phyloP scores from a whole-genome alignment of 2,329 filamentous ascomycete species.

The Ascosphaera apis region DNA sequence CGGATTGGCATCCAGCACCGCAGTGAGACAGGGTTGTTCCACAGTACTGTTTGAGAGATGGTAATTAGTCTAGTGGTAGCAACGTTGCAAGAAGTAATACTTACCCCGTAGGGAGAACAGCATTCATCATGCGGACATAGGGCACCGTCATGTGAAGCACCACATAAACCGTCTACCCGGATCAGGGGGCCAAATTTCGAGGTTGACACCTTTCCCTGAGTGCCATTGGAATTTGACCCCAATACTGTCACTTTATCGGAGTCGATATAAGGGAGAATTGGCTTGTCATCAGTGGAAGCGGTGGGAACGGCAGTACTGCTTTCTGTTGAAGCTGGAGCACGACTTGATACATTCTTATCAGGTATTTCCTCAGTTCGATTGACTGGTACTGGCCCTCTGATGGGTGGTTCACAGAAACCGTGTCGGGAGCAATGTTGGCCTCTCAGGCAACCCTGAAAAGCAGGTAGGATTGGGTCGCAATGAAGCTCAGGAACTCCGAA shows the following conservation, averaged over 20 bases:
- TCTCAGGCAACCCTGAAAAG: conserved; percentile 4
- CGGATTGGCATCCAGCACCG: conserved; percentile 33
- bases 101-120: conserved; percentile 35
- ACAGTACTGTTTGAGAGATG: conserved; percentile 9
- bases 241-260: background rate
- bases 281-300: background rate
- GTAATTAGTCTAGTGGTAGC: background rate
- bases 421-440: conserved; percentile 4
- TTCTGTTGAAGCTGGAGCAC: too few relatives aligned
- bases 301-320: too few relatives aligned
- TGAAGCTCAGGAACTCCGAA: background rate
- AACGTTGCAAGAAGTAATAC: conserved; percentile 6
- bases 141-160: conserved; percentile 24
- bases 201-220: background rate
- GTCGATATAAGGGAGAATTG: background rate
- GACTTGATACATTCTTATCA: too few relatives aligned
- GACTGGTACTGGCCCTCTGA: background rate
- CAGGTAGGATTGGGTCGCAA: conserved; percentile 4
- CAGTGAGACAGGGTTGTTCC: conserved; percentile 26
- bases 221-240: background rate
- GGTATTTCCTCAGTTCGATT: too few relatives aligned
- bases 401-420: conserved; percentile 2
- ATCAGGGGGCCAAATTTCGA: background rate
- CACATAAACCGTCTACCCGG: conserved; percentile 28
- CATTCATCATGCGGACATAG: conserved; percentile 29